Base-by-base conservation (phyloP, 106 monocot species). In the Chionographis japonica region DNA sequence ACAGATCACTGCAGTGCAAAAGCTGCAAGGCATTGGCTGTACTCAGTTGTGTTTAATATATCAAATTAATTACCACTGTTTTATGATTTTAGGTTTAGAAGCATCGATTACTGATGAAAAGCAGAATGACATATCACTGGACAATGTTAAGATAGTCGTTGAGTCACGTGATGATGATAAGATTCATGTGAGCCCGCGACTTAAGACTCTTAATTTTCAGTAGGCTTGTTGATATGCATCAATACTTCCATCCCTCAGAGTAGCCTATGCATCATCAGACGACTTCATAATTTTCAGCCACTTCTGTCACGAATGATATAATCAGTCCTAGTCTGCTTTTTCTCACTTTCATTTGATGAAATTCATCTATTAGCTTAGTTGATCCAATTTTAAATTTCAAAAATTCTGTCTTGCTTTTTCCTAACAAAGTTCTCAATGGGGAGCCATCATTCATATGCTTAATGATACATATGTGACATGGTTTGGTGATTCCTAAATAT, bases 91-190 rank as follows among this genome's bases (percentile, higher is more conserved):
- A 84, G 88, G 88, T 81, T 64, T 81, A 37, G 83, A 88, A 68
- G 78, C 81, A 62, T 76, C 86, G 57, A 78, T 86, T 76, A 65
- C 83, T 27, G 83, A 83, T 41, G 6, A 46, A 46, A 80, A 80
- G 77, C 86, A 90, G 81, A 78, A 79, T 65, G 90, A 81, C 65
- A 50, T 90, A 57, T 74, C 76, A 37, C 71, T 90, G 76, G 76
- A 76, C 56, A 70, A 86, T 81, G 90, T 77, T 66, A 77, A 81
- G 54, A 68, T 81, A 66, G 72, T 69, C 20, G 51, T 90, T n/a
- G 81, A 86, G 70, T 90, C 90, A 68, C 80, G 74, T 54, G 86
- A 90, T 68, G 83, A 84, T 35, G 86, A 86, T 61, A 90, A 81
- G 71, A 86, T 90, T 76, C 55, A 84, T 63, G 90, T 90, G 86